These are phyloP conservation scores for Coemansia sp. DNA, from an alignment of 192 early-diverging fungal species.

Conservation along the genomic window DNA sequence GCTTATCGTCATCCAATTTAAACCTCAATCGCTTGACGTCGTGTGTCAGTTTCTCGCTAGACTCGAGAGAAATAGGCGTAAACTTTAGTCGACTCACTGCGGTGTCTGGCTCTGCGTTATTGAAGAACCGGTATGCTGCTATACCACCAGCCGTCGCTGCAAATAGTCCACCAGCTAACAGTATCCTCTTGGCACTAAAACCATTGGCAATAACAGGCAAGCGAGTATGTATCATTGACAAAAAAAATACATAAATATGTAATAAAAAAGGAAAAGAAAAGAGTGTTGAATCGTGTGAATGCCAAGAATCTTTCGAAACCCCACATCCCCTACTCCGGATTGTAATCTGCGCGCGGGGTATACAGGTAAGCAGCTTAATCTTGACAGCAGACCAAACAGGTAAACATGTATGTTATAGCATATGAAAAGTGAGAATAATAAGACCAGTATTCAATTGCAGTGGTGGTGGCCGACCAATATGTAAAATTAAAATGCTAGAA, in stretches of 20 bases:
- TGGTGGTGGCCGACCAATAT: too few relatives aligned
- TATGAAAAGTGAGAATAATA: too few relatives aligned
- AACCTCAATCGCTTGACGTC: constrained; percentile 72
- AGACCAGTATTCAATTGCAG: too few relatives aligned
- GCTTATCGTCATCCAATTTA: constrained; percentile 65
- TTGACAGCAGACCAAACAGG: too few relatives aligned
- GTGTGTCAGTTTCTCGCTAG: constrained; percentile 65
- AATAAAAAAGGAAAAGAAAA: background rate
- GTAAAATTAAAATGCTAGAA: too few relatives aligned
- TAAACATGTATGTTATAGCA: too few relatives aligned
- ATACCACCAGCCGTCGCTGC: background rate
- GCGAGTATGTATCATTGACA: background rate
- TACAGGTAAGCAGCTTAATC: too few relatives aligned
- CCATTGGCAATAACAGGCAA: background rate
- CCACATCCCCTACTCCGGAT: too few relatives aligned
- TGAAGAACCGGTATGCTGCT: constrained; percentile 9
- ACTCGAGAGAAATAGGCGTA: constrained; percentile 42
- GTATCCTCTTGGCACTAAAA: background rate
- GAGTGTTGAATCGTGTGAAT: background rate
- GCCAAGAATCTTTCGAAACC: too few relatives aligned
- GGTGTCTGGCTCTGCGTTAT: constrained; percentile 1
- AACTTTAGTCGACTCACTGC: constrained; percentile 7
- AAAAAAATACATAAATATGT: background rate
- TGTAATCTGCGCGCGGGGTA: too few relatives aligned
- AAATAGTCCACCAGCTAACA: background rate